Evolutionary conservation across 1,284 basidiomycete genomes (phyloP).

Genomic region (Trametes hirsuta): DNA sequence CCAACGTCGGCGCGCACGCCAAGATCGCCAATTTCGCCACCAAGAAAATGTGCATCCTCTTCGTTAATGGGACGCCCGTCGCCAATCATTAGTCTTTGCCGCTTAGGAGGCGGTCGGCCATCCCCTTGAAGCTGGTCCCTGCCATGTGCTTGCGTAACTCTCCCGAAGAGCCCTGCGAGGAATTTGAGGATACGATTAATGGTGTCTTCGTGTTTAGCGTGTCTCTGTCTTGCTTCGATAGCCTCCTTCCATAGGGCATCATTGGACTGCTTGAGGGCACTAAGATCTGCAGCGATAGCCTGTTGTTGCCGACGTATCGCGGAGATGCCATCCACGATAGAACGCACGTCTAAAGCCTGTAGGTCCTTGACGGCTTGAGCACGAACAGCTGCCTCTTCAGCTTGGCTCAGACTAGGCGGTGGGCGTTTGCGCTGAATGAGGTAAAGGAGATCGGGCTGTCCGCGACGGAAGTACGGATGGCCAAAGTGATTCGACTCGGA

Average conservation of each 20-base stretch:
- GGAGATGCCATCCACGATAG: slow-evolving; percentile 82
- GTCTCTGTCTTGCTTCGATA: slow-evolving; percentile 73
- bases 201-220: slow-evolving; percentile 93
- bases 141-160: slow-evolving; percentile 45
- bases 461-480: slow-evolving; percentile 90
- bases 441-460: slow-evolving; percentile 86
- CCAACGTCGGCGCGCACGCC: slow-evolving; percentile 28
- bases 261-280: slow-evolving; percentile 88
- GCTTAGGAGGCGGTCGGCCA: slow-evolving; percentile 49
- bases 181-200: slow-evolving; percentile 96
- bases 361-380: slow-evolving; percentile 35
- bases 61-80: slow-evolving; percentile 45
- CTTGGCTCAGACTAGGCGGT: slow-evolving; percentile 31
- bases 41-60: slow-evolving; percentile 41
- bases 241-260: slow-evolving; percentile 94
- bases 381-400: slow-evolving; percentile 31
- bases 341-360: slow-evolving; percentile 71
- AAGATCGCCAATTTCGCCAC: slow-evolving; percentile 47
- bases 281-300: slow-evolving; percentile 85
- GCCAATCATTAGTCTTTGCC: slow-evolving; percentile 69
- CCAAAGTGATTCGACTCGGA: slow-evolving; percentile 94
- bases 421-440: slow-evolving; percentile 84
- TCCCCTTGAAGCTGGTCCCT: slow-evolving; percentile 41
- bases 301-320: slow-evolving; percentile 92
- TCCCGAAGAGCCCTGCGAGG: slow-evolving; percentile 90